Percentiles rank a stretch among this genome's conserved stretches.
phyloP scores from a whole-genome alignment of 2,329 filamentous ascomycete species.

The Cladosporium sp. region DNA sequence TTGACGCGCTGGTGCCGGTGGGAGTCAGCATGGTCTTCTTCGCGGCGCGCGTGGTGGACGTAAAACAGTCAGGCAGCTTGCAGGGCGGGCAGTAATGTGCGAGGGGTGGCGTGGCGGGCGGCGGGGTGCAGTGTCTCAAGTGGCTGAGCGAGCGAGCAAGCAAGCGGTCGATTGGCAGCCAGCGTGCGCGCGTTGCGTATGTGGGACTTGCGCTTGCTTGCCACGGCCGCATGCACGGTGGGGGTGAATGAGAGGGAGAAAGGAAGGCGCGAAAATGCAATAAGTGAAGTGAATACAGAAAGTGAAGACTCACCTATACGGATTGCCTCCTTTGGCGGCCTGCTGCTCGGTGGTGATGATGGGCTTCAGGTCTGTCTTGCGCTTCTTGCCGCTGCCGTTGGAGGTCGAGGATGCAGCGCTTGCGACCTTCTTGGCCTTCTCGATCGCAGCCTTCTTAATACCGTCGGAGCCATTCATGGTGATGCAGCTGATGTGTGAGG shows the following conservation, averaged over 20 bases:
- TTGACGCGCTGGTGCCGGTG: conserved; percentile 23
- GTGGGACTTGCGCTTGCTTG: neutral
- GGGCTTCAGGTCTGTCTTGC: conserved; percentile 70
- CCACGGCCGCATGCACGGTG: conserved; percentile 2
- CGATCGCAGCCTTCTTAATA: conserved; percentile 64
- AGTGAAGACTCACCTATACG: conserved; percentile 42
- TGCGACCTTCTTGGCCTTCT: conserved; percentile 66
- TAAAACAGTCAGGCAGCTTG: conserved; percentile 8
- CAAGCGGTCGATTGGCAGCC: conserved; percentile 9
- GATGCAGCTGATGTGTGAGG: conserved; percentile 31
- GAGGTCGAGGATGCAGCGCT: conserved; percentile 47
- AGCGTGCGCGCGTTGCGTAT: neutral
- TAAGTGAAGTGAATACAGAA: neutral
- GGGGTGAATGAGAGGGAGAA: conserved; percentile 1
- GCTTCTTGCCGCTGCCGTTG: conserved; percentile 55
- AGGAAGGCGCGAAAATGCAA: conserved; percentile 6
- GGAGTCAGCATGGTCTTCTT: conserved; percentile 29
- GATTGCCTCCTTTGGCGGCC: conserved; percentile 46
- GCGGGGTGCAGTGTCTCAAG: conserved; percentile 17
- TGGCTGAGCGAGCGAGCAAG: conserved; percentile 10
- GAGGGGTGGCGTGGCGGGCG: conserved; percentile 7
- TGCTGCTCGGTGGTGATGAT: conserved; percentile 70
- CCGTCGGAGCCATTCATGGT: conserved; percentile 65
- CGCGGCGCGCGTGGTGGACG: conserved; percentile 9
- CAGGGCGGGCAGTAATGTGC: conserved; percentile 13